Evolutionary conservation across 352 stramenopile genomes (phyloP).

Genomic region (Phytophthora crassamura): DNA sequence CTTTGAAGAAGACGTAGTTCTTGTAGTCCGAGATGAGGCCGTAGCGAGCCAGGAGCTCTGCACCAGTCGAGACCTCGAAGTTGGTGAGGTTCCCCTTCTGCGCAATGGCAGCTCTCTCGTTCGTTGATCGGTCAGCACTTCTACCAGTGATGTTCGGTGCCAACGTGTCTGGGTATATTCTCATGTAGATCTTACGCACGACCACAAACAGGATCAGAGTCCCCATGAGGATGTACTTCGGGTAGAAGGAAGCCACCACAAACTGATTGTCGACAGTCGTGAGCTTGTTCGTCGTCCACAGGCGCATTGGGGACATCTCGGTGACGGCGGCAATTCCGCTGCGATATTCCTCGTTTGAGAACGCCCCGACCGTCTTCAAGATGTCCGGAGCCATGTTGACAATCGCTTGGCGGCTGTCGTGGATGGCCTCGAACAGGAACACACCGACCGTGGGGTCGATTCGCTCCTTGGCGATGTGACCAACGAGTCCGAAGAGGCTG

Average conservation of each 20-base stretch:
- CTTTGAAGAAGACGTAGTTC: slow-evolving; percentile 56
- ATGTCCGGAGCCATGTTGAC: slow-evolving; percentile 27
- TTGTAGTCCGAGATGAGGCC: slow-evolving; percentile 55
- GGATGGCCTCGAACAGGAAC: slow-evolving; percentile 33
- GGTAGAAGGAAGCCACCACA: slow-evolving; percentile 33
- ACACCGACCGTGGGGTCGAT: slow-evolving; percentile 37
- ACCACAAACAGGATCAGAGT: slow-evolving; percentile 32
- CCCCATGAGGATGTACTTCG: slow-evolving; percentile 35
- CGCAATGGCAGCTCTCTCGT: slow-evolving; percentile 31
- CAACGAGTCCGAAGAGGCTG: slow-evolving; percentile 33
- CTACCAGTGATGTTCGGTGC: slow-evolving; percentile 29
- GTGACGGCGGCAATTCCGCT: slow-evolving; percentile 38
- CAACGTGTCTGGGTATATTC: slow-evolving; percentile 33
- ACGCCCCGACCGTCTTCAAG: slow-evolving; percentile 16
- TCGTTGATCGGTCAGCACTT: slow-evolving; percentile 35
- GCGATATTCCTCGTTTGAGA: slow-evolving; percentile 34
- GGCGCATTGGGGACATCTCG: slow-evolving; percentile 39
- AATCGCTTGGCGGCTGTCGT: slow-evolving; percentile 35
- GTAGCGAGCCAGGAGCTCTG: slow-evolving; percentile 38
- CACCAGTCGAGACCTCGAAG: slow-evolving; percentile 46
- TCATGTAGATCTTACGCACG: slow-evolving; percentile 36
- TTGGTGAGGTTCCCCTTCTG: slow-evolving; percentile 45
- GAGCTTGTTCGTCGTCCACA: slow-evolving; percentile 42
- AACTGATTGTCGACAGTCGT: slow-evolving; percentile 27
- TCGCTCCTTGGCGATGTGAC: slow-evolving; percentile 33